Conservation (phyloP, 371 early-diverging fungal species). For the Mucor velutinosus region DNA sequence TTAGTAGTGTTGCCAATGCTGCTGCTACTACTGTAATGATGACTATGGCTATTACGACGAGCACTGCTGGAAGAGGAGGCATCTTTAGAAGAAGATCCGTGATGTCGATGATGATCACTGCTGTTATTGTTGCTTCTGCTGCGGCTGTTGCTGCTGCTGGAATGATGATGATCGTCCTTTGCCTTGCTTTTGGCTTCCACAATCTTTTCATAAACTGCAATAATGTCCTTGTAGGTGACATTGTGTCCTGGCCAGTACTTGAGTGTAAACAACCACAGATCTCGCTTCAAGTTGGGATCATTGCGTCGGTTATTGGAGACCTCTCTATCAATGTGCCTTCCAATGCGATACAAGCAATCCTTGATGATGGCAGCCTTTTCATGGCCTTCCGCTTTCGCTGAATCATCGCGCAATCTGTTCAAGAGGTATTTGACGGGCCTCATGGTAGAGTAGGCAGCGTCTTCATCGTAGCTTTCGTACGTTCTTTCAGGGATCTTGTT, state of each 20-base stretch:
- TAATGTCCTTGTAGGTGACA: slow-evolving; percentile 53
- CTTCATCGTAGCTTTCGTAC: slow-evolving; percentile 13
- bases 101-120: not conserved
- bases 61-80: not conserved
- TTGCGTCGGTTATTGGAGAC: slow-evolving; percentile 1
- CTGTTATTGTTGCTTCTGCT: not conserved
- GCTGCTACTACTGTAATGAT: not conserved
- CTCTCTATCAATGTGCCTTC: slow-evolving; percentile 57
- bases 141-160: not conserved
- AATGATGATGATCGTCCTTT: not conserved
- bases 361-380: slow-evolving; percentile 64
- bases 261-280: slow-evolving; percentile 66
- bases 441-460: slow-evolving; percentile 20
- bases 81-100: not conserved
- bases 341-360: slow-evolving; percentile 63
- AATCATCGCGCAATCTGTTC: slow-evolving; percentile 47
- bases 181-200: slow-evolving; percentile 1
- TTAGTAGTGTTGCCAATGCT: not conserved
- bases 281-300: slow-evolving; percentile 22
- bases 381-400: slow-evolving; percentile 44
- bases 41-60: slow-evolving; percentile 6
- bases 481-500: slow-evolving; percentile 6
- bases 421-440: slow-evolving; percentile 17
- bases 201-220: slow-evolving; percentile 58
- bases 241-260: slow-evolving; percentile 63